Base-by-base conservation (phyloP, 1,284 basidiomycete species). In the Leccinum fuscescens region DNA sequence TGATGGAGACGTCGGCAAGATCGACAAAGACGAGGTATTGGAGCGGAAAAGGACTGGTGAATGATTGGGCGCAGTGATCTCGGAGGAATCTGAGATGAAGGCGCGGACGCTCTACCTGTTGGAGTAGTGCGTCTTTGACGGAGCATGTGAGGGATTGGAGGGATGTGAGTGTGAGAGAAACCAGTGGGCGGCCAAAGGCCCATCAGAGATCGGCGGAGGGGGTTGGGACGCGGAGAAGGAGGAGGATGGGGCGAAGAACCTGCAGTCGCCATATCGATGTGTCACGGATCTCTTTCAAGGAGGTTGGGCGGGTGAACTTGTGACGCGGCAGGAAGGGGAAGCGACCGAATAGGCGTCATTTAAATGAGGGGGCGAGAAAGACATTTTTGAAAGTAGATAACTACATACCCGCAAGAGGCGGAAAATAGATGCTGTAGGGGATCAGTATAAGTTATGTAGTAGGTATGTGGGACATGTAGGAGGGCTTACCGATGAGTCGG, bases 11-110 rank as follows among this genome's bases (percentile, higher is more conserved):
- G 53, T 79, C 78, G 48, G 81, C 76, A 58, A 92, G 77, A 74
- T 93, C 90, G n/a, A 92, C 74, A 44, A 93, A 69, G 44, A 86
- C 76, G 44, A 88, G 78, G 73, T 85, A 91, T 71, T 92, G 91
- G 50, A 92, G 74, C 20, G 82, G 76, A 42, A 61, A 52, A 15
- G 73, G 71, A 11, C 73, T 68, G 48, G 64, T 64, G 62, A 2
- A 17, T 67, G 80, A 29, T 29, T 29, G 27, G 27, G 27, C 27
- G 27, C 27, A 80, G 44, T 83, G 67, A 46, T 69, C 67, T 60
- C 76, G 76, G 46, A 89, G 55, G 17, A 54, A 62, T 52, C 60
- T 67, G 37, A 74, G 76, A 68, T 86, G 80, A 54, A 80, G 62
- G 64, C 86, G 80, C 22, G 88, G 78, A 48, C 72, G 74, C 66